Evolutionary conservation across 495 filamentous ascomycete species (phyloP), one percentile per base, ranked within the genome.

Genomic region (Xylaria cubensis): DNA sequence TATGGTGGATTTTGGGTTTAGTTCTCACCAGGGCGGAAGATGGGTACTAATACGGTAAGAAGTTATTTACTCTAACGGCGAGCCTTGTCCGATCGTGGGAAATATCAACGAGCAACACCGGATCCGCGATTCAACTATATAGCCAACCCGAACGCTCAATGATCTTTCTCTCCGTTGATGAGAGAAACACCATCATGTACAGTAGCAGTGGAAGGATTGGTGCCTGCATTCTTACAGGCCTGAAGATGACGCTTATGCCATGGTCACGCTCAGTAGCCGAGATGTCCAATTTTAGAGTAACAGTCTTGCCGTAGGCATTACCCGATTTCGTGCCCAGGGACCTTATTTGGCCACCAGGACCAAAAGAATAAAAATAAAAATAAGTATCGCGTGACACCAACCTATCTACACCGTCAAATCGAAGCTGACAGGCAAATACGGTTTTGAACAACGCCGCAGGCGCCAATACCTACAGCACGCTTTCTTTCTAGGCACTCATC

Each of bases 81-180:
- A 72, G 73, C 63, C 70, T 74, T 73, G 50, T 64, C 73, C 73
- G 32, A 72, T 74, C 74, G 15, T 39, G 65, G 75, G 73, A 73
- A 74, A 70, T 74, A 73, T 75, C 56, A 71, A 75, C 71, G 73
- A 77, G 42, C 26, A 44, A 67, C 51, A 24, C 36, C 65, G 39
- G 17, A 32, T 15, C 53, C 58, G 17, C 32, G 34, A 21, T 32
- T 61, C 58, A 32, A n/a, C 42, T 67, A 29, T 69, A 21, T 44
- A 59, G 34, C 17, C 12, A 15, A 19, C 64, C 26, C 2, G 17
- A 55, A 29, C 51, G 10, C 36, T 10, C 3, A 17, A 17, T 44
- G 41, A 19, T 34, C 9, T 12, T 59, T 32, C 55, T 32, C 26
- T n/a, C 50, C 3, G 9, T 21, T n/a, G 42, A 46, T n/a, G 36